Evolutionary conservation across 225 moss, liverwort and hornwort genomes (phyloP).

Genomic region (Neckera pumila): DNA sequence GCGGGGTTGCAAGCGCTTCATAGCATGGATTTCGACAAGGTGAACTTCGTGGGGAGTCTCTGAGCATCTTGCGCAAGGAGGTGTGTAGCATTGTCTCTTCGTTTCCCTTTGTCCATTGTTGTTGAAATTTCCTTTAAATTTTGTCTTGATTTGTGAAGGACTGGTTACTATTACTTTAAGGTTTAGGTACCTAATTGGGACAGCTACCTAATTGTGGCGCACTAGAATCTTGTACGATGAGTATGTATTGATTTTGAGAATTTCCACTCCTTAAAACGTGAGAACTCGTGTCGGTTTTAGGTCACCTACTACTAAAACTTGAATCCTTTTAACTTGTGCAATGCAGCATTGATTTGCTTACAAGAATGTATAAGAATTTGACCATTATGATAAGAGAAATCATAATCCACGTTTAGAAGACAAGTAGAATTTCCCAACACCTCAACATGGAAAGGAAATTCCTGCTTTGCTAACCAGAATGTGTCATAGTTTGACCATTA

Average conservation of each 20-base stretch:
- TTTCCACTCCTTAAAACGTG: not conserved
- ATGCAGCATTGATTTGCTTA: not conserved
- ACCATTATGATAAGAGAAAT: not conserved
- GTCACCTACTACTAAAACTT: not conserved
- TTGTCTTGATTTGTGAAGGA: not conserved
- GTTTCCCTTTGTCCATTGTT: not conserved
- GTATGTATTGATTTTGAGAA: not conserved
- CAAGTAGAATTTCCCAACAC: not conserved
- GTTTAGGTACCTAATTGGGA: not conserved
- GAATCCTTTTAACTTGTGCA: not conserved
- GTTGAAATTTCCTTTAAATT: not conserved
- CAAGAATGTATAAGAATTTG: not conserved
- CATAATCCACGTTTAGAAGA: not conserved
- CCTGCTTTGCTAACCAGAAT: not conserved
- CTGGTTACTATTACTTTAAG: not conserved
- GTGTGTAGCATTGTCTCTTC: not conserved
- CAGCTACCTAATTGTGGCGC: not conserved
- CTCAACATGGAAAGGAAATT: not conserved
- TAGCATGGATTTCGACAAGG: conserved; percentile 29
- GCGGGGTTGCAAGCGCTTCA: conserved; percentile 35
- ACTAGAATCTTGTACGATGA: not conserved
- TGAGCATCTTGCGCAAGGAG: conserved; percentile 52
- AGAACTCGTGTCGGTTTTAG: not conserved
- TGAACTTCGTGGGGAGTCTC: conserved; percentile 45
- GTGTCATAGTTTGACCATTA: too few species aligned